phyloP scores from a whole-genome alignment of 225 moss, liverwort and hornwort species.

The Pseudoscleropodium purum region DNA sequence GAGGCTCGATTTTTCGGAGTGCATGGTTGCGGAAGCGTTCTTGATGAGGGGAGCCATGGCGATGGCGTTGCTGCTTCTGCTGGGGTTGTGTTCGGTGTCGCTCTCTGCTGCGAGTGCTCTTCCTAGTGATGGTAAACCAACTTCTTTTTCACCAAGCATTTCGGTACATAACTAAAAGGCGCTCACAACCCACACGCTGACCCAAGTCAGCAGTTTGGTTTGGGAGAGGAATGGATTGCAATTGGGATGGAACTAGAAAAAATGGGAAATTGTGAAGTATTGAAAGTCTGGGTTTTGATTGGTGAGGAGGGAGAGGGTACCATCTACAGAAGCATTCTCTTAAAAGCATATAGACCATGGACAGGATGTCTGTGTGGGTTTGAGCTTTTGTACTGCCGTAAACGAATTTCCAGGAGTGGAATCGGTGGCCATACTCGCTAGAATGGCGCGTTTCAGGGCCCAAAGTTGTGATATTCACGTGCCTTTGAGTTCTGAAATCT shows the following conservation, averaged over 20 bases:
- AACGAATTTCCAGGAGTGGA: neutral
- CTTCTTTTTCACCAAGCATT: neutral
- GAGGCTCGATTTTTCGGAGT: neutral
- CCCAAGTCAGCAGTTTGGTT: neutral
- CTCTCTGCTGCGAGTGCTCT: neutral
- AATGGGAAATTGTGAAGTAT: neutral
- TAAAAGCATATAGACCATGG: neutral
- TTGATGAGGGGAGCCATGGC: conserved; percentile 6
- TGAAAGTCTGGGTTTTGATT: neutral
- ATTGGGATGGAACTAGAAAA: neutral
- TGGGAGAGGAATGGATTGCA: neutral
- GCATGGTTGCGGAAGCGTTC: neutral
- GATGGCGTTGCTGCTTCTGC: conserved; percentile 2
- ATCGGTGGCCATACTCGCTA: neutral
- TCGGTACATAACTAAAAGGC: neutral
- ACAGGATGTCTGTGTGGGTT: neutral
- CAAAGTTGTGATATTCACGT: neutral
- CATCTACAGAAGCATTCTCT: neutral
- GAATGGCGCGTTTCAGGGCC: neutral
- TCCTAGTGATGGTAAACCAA: conserved; percentile 5
- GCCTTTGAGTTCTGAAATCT: neutral
- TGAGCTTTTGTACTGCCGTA: neutral
- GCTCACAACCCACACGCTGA: neutral
- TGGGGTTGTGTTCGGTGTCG: conserved; percentile 5
- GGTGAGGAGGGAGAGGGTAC: neutral